phyloP scores from a whole-genome alignment of 345 rosid species.

The Eucalyptus brandiana region DNA sequence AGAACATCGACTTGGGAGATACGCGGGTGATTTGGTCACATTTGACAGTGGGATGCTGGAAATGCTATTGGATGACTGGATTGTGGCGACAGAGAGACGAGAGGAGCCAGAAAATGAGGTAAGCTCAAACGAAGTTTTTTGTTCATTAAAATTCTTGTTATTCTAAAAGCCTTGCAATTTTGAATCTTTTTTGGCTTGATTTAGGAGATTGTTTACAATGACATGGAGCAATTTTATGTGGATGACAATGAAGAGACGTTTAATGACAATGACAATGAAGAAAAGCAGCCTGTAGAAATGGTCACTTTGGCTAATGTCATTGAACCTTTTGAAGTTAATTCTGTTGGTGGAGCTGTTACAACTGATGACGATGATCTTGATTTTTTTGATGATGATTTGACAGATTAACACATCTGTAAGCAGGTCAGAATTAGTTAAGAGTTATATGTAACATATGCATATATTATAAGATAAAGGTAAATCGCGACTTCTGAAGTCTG shows the following conservation, averaged over 20 bases:
- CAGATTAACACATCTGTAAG: conserved; percentile 9
- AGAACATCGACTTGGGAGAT: conserved; percentile 32
- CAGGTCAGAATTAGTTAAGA: neutral
- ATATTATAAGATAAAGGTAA: neutral
- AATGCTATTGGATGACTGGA: conserved; percentile 52
- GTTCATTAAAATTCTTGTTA: neutral
- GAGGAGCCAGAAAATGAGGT: conserved; percentile 56
- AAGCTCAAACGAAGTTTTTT: neutral
- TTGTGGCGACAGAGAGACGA: conserved; percentile 32
- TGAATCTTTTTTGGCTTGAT: neutral
- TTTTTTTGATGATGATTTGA: conserved; percentile 43
- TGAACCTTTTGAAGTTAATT: conserved; percentile 26
- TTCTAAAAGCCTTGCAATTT: neutral
- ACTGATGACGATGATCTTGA: conserved; percentile 46
- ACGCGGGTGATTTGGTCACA: conserved; percentile 21
- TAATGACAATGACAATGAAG: conserved; percentile 34
- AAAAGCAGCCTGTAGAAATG: conserved; percentile 21
- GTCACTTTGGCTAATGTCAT: conserved; percentile 18
- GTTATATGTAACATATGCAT: neutral
- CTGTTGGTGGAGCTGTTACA: conserved; percentile 22
- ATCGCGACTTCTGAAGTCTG: neutral
- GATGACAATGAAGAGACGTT: conserved; percentile 25
- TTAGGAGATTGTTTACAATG: conserved; percentile 37
- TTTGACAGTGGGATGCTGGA: conserved; percentile 43
- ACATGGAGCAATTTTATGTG: conserved; percentile 26